Conservation (phyloP, 2,329 filamentous ascomycete genomes). For the Aspergillus neoniger region DNA sequence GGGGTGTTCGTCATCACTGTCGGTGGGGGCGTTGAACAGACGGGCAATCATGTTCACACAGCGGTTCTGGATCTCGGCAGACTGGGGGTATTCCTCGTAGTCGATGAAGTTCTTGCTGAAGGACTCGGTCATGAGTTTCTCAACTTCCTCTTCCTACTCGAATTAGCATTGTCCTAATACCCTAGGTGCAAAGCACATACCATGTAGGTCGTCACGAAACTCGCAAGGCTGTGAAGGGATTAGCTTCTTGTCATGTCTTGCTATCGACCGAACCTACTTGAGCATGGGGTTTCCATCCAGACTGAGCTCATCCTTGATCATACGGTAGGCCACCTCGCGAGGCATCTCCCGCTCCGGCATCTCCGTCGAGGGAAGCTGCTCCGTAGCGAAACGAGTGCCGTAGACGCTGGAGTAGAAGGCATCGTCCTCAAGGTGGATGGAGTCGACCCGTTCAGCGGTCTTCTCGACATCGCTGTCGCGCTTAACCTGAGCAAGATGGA, state of each 20-base stretch:
- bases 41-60: constrained; percentile 89
- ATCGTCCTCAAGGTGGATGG: constrained; percentile 51
- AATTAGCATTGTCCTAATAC: not conserved
- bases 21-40: constrained; percentile 76
- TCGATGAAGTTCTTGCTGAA: constrained; percentile 96
- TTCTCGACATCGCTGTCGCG: constrained; percentile 39
- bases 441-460: constrained; percentile 47
- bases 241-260: not conserved
- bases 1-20: constrained; percentile 59
- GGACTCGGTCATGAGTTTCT: constrained; percentile 90
- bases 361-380: constrained; percentile 77
- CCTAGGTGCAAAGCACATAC: constrained; percentile 47
- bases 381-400: constrained; percentile 77
- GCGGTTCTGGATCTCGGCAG: constrained; percentile 85
- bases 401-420: constrained; percentile 77
- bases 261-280: constrained; percentile 39
- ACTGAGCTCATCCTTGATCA: constrained; percentile 94
- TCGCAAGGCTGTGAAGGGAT: constrained; percentile 66
- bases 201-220: constrained; percentile 97
- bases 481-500: constrained; percentile 44
- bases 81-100: constrained; percentile 81
- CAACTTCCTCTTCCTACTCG: constrained; percentile 80
- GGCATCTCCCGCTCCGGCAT: constrained; percentile 94
- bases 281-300: constrained; percentile 90
- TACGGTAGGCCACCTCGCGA: constrained; percentile 85